Conservation (phyloP, 2,329 filamentous ascomycete species). For the Pseudogymnoascus sp. region DNA sequence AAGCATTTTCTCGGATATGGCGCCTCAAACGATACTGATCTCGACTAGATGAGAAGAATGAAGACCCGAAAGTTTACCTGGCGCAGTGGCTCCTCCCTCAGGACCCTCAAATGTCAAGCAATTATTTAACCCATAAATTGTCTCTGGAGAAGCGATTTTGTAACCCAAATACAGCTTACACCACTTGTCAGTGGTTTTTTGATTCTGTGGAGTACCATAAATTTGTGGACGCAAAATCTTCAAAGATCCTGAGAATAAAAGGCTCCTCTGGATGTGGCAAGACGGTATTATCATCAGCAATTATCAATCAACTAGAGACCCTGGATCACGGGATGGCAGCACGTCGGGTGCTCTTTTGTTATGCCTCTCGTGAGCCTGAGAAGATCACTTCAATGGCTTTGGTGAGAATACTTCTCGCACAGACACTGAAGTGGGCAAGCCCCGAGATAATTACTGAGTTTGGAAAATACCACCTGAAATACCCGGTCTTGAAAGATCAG, state of each 20-base stretch:
- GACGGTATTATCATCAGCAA: constrained; percentile 6
- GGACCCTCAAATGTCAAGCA: neutral
- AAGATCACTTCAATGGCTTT: neutral
- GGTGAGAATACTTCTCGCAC: neutral
- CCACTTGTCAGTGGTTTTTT: constrained; percentile 4
- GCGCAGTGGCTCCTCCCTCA: neutral
- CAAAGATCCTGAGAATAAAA: constrained; percentile 2
- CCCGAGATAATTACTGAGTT: neutral
- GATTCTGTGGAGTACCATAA: neutral
- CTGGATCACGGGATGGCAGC: neutral
- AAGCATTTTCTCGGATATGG: neutral
- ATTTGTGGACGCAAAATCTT: neutral
- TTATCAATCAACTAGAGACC: neutral
- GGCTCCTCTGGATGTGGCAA: constrained; percentile 8
- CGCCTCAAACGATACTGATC: neutral
- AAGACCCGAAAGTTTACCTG: neutral
- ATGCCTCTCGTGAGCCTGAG: neutral
- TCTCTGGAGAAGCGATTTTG: neutral
- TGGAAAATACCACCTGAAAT: neutral
- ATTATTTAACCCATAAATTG: neutral
- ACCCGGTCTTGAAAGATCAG: neutral
- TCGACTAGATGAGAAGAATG: neutral
- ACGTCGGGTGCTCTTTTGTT: neutral
- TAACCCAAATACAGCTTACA: neutral
- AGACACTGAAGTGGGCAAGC: neutral